phyloP scores from a whole-genome alignment of 129 eudicot species.

The Dittrichia graveolens region DNA sequence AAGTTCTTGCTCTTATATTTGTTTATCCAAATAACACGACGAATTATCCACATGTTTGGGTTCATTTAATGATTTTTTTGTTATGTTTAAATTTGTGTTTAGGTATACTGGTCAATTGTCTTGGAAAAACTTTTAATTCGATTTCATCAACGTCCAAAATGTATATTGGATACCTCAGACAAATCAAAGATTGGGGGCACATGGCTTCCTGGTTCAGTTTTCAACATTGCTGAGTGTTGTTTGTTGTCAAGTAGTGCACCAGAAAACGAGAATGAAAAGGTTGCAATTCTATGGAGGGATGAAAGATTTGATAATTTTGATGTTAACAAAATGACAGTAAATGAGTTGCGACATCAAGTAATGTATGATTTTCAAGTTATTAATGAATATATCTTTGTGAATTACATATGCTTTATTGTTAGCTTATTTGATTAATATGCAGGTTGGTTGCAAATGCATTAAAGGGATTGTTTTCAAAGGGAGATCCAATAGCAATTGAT shows the following conservation, averaged over 20 bases:
- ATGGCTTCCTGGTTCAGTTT: slow-evolving; percentile 83
- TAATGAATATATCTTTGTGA: not conserved
- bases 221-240: slow-evolving; percentile 90
- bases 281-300: slow-evolving; percentile 86
- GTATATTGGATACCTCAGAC: slow-evolving; percentile 71
- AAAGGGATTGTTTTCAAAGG: slow-evolving; percentile 57
- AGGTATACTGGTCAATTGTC: slow-evolving; percentile 77
- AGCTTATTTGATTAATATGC: slow-evolving; percentile 13
- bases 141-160: slow-evolving; percentile 60
- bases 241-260: slow-evolving; percentile 49
- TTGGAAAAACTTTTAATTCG: slow-evolving; percentile 61
- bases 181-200: slow-evolving; percentile 64
- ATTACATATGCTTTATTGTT: not conserved
- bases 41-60: not conserved
- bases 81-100: slow-evolving; percentile 28
- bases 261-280: slow-evolving; percentile 49
- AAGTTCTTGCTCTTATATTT: slow-evolving; percentile 28
- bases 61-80: not conserved
- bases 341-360: slow-evolving; percentile 76
- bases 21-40: not conserved
- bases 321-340: slow-evolving; percentile 66
- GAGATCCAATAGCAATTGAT: slow-evolving; percentile 92
- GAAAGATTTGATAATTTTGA: slow-evolving; percentile 62
- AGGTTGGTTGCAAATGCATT: slow-evolving; percentile 93
- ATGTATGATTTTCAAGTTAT: slow-evolving; percentile 52